phyloP scores from a whole-genome alignment of 805 yeast genomes.

The Torulaspora maleeae region DNA sequence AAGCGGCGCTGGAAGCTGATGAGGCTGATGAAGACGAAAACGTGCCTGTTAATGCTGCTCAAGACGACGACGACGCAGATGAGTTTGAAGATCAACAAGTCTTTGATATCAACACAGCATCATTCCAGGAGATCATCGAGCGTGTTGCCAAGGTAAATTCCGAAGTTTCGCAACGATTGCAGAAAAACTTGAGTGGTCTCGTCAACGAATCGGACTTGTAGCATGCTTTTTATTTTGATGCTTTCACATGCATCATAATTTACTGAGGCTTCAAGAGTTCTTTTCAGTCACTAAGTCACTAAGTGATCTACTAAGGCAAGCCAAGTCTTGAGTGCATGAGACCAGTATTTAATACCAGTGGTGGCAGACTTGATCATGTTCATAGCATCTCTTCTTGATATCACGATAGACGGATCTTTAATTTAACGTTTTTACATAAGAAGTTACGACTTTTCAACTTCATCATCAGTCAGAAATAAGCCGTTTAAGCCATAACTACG shows the following conservation, averaged over 20 bases:
- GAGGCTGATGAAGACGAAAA: constrained; percentile 32
- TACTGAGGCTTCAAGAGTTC: too few species aligned
- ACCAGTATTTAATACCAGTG: too few species aligned
- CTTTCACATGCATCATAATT: too few species aligned
- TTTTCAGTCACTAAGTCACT: too few species aligned
- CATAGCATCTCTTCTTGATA: too few species aligned
- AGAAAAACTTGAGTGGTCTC: constrained; percentile 23
- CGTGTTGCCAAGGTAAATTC: constrained; percentile 28
- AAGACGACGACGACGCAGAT: constrained; percentile 20
- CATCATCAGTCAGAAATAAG: background rate
- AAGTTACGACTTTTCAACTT: background rate
- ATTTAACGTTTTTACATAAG: background rate
- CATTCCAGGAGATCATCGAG: constrained; percentile 30
- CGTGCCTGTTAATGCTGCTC: constrained; percentile 24
- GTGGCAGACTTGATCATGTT: too few species aligned
- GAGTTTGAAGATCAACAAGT: constrained; percentile 16
- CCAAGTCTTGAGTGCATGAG: too few species aligned
- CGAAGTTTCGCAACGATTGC: constrained; percentile 21
- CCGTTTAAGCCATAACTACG: background rate
- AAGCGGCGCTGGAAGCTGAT: constrained; percentile 31
- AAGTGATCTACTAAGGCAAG: too few species aligned
- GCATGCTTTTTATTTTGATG: background rate
- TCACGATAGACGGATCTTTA: background rate
- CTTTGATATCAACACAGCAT: constrained; percentile 30
- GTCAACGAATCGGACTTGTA: constrained; percentile 26